Conservation (phyloP, 371 early-diverging fungal genomes). For the Rhizomucor miehei region DNA sequence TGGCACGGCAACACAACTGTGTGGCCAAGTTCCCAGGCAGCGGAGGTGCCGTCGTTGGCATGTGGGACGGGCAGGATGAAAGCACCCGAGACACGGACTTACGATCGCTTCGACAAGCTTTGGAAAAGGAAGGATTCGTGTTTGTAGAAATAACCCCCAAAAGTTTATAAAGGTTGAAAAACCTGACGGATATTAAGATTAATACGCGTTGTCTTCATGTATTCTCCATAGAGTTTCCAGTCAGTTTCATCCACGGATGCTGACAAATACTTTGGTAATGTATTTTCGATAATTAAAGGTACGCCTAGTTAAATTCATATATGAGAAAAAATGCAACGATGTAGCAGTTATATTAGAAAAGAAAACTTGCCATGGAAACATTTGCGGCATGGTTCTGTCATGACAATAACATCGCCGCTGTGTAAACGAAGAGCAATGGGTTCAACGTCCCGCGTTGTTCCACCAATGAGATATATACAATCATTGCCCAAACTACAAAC, state of each 20-base stretch:
- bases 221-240: slow-evolving; percentile 58
- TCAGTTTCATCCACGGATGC: slow-evolving; percentile 32
- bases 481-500: slow-evolving; percentile 68
- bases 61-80: slow-evolving; percentile 34
- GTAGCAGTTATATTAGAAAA: background rate
- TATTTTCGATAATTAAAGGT: slow-evolving; percentile 67
- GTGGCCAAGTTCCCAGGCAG: slow-evolving; percentile 55
- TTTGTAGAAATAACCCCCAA: slow-evolving; percentile 29
- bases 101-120: slow-evolving; percentile 25
- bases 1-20: slow-evolving; percentile 38
- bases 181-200: slow-evolving; percentile 82
- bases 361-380: slow-evolving; percentile 70
- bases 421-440: slow-evolving; percentile 69
- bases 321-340: background rate
- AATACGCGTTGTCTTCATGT: slow-evolving; percentile 59
- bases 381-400: slow-evolving; percentile 71
- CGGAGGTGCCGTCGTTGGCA: slow-evolving; percentile 53
- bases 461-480: slow-evolving; percentile 82
- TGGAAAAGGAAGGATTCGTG: slow-evolving; percentile 46
- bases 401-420: slow-evolving; percentile 85
- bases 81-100: slow-evolving; percentile 19
- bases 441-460: slow-evolving; percentile 53
- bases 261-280: slow-evolving; percentile 59
- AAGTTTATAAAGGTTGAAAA: slow-evolving; percentile 10
- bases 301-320: slow-evolving; percentile 48